These are phyloP conservation scores for Cucumis cinereus DNA, from an alignment of 306 rosid species.

Conservation along the genomic window DNA sequence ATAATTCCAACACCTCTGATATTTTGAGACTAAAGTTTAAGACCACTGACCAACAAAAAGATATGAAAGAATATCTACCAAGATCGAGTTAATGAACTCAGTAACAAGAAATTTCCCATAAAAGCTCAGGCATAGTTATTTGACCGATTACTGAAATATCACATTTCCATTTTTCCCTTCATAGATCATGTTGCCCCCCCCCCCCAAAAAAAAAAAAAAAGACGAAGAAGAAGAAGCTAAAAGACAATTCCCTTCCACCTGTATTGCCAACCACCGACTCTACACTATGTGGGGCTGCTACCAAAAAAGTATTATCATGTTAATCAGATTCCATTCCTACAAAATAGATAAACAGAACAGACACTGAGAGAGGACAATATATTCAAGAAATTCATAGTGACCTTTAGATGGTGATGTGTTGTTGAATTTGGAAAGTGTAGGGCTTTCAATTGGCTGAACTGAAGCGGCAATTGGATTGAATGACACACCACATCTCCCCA, in stretches of 20 bases:
- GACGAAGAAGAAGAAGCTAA: background rate
- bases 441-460: conserved; percentile 19
- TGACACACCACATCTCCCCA: conserved; percentile 8
- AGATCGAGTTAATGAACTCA: background rate
- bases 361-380: background rate
- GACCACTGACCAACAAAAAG: background rate
- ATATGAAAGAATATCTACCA: background rate
- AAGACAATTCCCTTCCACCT: background rate
- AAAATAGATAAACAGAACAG: background rate
- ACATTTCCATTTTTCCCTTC: too few species aligned
- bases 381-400: background rate
- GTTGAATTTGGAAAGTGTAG: conserved; percentile 24
- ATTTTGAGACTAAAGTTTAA: background rate
- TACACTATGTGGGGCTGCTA: background rate
- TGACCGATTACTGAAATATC: background rate
- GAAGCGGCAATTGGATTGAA: conserved; percentile 24
- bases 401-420: conserved; percentile 50
- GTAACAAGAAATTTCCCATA: background rate
- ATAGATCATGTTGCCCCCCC: background rate
- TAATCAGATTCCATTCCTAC: background rate
- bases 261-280: background rate
- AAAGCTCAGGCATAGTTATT: background rate
- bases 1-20: conserved; percentile 36
- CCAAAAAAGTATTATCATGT: background rate
- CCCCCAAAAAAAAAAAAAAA: background rate